phyloP scores from a whole-genome alignment of 305 asterid species.

The Fraxinus nigra region DNA sequence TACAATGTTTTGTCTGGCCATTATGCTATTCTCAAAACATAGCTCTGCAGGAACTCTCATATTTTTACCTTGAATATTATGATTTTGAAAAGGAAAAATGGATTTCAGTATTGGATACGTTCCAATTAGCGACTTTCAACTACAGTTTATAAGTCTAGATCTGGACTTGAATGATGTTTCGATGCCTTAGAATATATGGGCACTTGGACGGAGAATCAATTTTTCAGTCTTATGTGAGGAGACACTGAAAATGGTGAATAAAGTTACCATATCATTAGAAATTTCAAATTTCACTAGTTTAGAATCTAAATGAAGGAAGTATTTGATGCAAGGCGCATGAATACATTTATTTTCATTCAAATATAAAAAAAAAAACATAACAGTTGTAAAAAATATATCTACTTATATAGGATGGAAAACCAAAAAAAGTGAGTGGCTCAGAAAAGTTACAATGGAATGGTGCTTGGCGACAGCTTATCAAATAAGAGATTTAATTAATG shows the following conservation, averaged over 20 bases:
- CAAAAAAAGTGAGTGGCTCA: not conserved
- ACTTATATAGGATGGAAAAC: not conserved
- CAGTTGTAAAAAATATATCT: not conserved
- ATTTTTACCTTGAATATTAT: not conserved
- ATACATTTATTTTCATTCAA: not conserved
- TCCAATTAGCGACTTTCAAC: not conserved
- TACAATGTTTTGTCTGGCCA: not conserved
- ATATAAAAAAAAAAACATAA: not conserved
- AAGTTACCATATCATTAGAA: not conserved
- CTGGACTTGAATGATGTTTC: not conserved
- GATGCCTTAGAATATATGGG: not conserved
- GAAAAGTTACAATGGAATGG: not conserved
- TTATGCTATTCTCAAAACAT: not conserved
- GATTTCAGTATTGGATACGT: not conserved
- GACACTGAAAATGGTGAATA: not conserved
- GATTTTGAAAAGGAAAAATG: not conserved
- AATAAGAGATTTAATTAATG: not conserved
- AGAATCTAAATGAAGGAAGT: not conserved
- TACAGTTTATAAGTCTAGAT: not conserved
- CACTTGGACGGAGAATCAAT: not conserved
- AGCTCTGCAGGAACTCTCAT: not conserved
- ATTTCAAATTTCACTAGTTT: not conserved
- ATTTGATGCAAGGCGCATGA: not conserved
- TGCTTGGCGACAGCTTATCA: not conserved
- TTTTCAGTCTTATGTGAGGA: not conserved